These are phyloP conservation scores for Blastobotrys buckinghamii DNA, from an alignment of 1,139 yeast genomes.

Conservation along the genomic window DNA sequence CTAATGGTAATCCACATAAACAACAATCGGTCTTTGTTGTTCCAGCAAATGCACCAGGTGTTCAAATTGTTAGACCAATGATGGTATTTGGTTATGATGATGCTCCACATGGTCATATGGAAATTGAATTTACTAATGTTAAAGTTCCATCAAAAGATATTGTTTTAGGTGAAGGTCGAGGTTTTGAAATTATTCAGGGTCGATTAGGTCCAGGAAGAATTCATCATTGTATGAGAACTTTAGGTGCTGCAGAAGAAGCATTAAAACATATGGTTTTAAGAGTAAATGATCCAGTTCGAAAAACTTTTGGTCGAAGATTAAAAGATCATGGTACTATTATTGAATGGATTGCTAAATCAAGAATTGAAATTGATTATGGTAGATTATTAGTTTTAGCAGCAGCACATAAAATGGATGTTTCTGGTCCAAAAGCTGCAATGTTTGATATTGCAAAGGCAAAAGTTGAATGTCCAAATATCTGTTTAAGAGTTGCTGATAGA, in stretches of 20 bases:
- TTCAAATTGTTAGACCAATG: conserved; percentile 49
- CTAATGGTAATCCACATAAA: conserved; percentile 34
- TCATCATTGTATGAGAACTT: conserved; percentile 68
- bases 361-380: conserved; percentile 54
- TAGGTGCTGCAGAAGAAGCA: conserved; percentile 63
- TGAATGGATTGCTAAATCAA: conserved; percentile 49
- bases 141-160: conserved; percentile 46
- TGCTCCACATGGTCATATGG: conserved; percentile 73
- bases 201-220: conserved; percentile 69
- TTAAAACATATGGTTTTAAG: conserved; percentile 48
- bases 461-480: conserved; percentile 58
- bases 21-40: conserved; percentile 60
- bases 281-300: conserved; percentile 44
- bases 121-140: conserved; percentile 48
- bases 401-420: conserved; percentile 55
- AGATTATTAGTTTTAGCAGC: conserved; percentile 58
- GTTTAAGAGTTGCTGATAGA: conserved; percentile 54
- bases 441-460: conserved; percentile 64
- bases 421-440: conserved; percentile 52
- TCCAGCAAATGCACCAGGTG: conserved; percentile 54
- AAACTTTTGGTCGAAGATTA: conserved; percentile 54
- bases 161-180: conserved; percentile 46
- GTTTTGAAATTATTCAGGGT: conserved; percentile 64
- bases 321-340: conserved; percentile 50
- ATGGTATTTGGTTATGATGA: conserved; percentile 60